Conservation (phyloP, 495 filamentous ascomycete species). For the Pseudomonodictys pantanalensis region DNA sequence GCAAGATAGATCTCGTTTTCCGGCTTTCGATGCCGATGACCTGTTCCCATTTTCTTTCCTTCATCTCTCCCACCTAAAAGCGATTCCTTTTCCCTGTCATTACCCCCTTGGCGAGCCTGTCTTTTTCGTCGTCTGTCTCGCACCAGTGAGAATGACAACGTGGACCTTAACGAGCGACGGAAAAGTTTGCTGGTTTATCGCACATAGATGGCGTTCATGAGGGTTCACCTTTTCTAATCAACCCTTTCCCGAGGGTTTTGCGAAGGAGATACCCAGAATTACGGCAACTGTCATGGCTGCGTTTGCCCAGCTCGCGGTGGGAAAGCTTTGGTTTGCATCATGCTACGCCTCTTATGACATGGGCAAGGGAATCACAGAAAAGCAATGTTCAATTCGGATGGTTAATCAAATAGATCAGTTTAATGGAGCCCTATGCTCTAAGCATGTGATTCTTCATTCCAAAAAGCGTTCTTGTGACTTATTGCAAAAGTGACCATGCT, state of each 20-base stretch:
- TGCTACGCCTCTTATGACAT: conserved; percentile 28
- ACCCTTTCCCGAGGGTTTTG: conserved; percentile 14
- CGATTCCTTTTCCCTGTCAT: conserved; percentile 32
- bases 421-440: neutral
- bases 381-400: conserved; percentile 27
- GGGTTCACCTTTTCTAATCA: conserved; percentile 24
- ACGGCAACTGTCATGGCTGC: conserved; percentile 15
- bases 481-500: too few relatives aligned
- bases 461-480: neutral
- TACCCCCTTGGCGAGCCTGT: conserved; percentile 26
- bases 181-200: conserved; percentile 29
- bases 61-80: conserved; percentile 21
- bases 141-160: conserved; percentile 7
- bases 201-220: conserved; percentile 36
- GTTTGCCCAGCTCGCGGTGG: conserved; percentile 14
- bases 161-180: conserved; percentile 28
- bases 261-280: conserved; percentile 25
- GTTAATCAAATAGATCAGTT: conserved; percentile 31
- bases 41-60: conserved; percentile 28
- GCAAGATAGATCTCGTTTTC: conserved; percentile 37
- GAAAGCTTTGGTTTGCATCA: conserved; percentile 31
- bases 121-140: conserved; percentile 30
- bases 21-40: conserved; percentile 34
- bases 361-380: conserved; percentile 35
- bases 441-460: conserved; percentile 4